These are phyloP conservation scores for Rubus idaeus DNA, from an alignment of 306 rosid species.

Conservation along the genomic window DNA sequence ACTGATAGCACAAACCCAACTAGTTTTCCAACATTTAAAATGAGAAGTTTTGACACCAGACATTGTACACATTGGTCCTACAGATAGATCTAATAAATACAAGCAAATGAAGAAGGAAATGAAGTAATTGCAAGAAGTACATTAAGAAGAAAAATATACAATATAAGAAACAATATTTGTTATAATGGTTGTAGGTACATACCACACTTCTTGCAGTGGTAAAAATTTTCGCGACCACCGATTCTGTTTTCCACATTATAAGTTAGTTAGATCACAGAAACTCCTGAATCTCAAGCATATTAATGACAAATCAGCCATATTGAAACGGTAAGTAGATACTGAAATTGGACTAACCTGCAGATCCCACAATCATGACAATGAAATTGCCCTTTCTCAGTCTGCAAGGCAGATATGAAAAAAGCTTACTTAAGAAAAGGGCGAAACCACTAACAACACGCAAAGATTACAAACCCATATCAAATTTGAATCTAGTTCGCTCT, in stretches of 20 bases:
- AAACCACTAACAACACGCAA: conserved; percentile 13
- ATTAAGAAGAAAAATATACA: background rate
- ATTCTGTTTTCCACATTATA: conserved; percentile 51
- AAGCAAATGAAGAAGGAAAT: background rate
- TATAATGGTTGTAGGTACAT: conserved; percentile 35
- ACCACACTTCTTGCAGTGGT: conserved; percentile 95
- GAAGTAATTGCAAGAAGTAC: background rate
- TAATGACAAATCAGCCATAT: background rate
- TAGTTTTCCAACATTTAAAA: background rate
- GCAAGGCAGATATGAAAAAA: conserved; percentile 26
- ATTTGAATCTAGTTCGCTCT: conserved; percentile 22
- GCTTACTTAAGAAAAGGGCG: conserved; percentile 19
- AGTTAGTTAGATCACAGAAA: conserved; percentile 26
- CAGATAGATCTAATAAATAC: background rate
- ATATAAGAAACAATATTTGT: background rate
- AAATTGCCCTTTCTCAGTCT: conserved; percentile 73
- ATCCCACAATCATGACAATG: conserved; percentile 97
- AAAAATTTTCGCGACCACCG: conserved; percentile 80
- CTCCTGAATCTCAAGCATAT: conserved; percentile 26
- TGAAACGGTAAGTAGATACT: background rate
- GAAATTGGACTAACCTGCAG: conserved; percentile 63
- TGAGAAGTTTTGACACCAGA: background rate
- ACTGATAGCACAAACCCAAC: background rate
- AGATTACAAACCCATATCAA: conserved; percentile 11
- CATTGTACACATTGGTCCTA: background rate